These are phyloP conservation scores for Triadica sebifera DNA, from an alignment of 345 rosid species.

Conservation along the genomic window DNA sequence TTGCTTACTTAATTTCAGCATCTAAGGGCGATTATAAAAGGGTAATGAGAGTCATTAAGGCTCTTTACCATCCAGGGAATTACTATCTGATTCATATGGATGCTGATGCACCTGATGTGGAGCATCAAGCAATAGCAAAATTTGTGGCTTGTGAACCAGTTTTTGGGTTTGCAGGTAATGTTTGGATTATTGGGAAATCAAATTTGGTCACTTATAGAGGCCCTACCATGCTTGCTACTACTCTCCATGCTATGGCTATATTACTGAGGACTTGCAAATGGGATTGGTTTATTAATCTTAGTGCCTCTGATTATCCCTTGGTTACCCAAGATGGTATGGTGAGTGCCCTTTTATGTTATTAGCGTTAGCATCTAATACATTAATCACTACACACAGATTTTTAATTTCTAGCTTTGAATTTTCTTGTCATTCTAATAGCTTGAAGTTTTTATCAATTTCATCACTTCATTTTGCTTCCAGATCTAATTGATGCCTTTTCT, in stretches of 20 bases:
- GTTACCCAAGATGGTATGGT: slow-evolving; percentile 98
- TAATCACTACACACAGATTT: neutral
- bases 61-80: slow-evolving; percentile 81
- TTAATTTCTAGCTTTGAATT: neutral
- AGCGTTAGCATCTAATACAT: neutral
- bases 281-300: slow-evolving; percentile 98
- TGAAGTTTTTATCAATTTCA: neutral
- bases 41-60: slow-evolving; percentile 53
- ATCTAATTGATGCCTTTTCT: slow-evolving; percentile 86
- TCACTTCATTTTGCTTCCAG: slow-evolving; percentile 37
- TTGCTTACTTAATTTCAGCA: slow-evolving; percentile 83
- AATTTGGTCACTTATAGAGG: slow-evolving; percentile 90
- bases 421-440: neutral
- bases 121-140: slow-evolving; percentile 56
- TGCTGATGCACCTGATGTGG: slow-evolving; percentile 48
- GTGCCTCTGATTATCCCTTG: slow-evolving; percentile 92
- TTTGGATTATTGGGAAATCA: slow-evolving; percentile 70
- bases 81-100: slow-evolving; percentile 78
- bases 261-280: slow-evolving; percentile 69
- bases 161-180: slow-evolving; percentile 60
- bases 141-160: slow-evolving; percentile 55
- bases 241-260: slow-evolving; percentile 82
- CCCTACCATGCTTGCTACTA: slow-evolving; percentile 85
- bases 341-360: slow-evolving; percentile 45
- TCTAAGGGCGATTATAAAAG: slow-evolving; percentile 67